Evolutionary conservation across 164 flowering plant genomes (phyloP), one percentile per base, ranked within the genome.

Genomic region (Litsea cubeba): DNA sequence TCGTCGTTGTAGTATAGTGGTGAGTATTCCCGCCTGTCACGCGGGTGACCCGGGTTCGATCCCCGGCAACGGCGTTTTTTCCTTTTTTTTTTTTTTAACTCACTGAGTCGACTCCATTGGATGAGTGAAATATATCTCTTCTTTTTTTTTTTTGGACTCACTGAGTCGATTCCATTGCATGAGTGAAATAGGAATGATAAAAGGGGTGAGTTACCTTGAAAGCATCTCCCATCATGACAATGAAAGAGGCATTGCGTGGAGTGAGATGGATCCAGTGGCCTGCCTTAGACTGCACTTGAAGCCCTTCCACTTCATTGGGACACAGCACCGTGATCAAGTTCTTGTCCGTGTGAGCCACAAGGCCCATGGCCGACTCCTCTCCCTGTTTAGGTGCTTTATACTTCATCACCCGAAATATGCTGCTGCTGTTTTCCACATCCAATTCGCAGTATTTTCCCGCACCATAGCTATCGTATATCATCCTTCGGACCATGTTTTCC

Each of bases 41-140:
- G 73, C 82, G 84, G 83, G 83, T 77, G 82, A 76, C 83, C 83
- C 82, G 82, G 82, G 86, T 82, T 84, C 83, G 86, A 78, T 82
- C 83, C 86, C 86, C 83, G 80, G 82, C 86, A 84, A 80, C 84
- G 84, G 83, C 81, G 81, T 62, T 57, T 67, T 57, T 67, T 72
- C 1, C 4, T 3, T 0, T 14, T 51, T 51, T 30, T 0, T 30
- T 28, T 28, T 0, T 1, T 28, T 2, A 1, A 35, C 10, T 35
- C 46, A 5, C 46, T 35, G 46, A 35, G 40, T 32, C 40, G 40
- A 32, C 3, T 32, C 35, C 32, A 30, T 4, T 30, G 32, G 32
- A 5, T 32, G 35, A 32, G 35, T 32, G 35, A 25, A 25, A 25
- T 25, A 0, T 25, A 25, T 26, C 1, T 67, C 60, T 26, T 26